phyloP scores from a whole-genome alignment of 352 stramenopile species.

The Phytophthora tentaculata region DNA sequence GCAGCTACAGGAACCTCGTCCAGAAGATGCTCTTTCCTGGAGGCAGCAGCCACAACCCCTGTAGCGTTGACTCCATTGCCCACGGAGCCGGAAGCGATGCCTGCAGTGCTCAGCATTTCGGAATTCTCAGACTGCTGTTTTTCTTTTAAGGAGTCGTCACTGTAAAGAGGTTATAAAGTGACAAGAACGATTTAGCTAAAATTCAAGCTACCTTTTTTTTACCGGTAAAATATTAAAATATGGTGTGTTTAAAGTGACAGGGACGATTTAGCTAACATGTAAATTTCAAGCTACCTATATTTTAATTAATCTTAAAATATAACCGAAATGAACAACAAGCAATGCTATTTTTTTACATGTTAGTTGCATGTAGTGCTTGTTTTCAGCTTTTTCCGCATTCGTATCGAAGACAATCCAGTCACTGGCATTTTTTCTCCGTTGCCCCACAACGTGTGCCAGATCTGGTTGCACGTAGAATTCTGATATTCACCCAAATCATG shows the following conservation, averaged over 20 bases:
- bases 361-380: background rate
- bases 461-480: conserved; percentile 37
- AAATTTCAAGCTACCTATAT: too few relatives aligned
- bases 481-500: conserved; percentile 23
- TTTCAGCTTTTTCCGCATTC: conserved; percentile 30
- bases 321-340: too few relatives aligned
- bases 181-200: too few relatives aligned
- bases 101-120: conserved; percentile 23
- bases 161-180: background rate
- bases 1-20: conserved; percentile 66
- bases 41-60: background rate
- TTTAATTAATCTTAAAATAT: too few relatives aligned
- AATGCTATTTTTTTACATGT: background rate
- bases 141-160: background rate
- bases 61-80: background rate
- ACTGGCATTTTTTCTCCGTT: conserved; percentile 24
- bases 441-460: conserved; percentile 38
- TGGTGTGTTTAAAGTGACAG: too few relatives aligned
- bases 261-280: too few relatives aligned
- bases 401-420: conserved; percentile 20
- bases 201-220: too few relatives aligned
- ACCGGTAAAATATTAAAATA: too few relatives aligned
- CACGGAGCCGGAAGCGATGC: conserved; percentile 16
- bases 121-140: conserved; percentile 18
- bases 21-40: conserved; percentile 69